Conservation (phyloP, 2,329 filamentous ascomycete genomes). For the Hypoxylon sp. region DNA sequence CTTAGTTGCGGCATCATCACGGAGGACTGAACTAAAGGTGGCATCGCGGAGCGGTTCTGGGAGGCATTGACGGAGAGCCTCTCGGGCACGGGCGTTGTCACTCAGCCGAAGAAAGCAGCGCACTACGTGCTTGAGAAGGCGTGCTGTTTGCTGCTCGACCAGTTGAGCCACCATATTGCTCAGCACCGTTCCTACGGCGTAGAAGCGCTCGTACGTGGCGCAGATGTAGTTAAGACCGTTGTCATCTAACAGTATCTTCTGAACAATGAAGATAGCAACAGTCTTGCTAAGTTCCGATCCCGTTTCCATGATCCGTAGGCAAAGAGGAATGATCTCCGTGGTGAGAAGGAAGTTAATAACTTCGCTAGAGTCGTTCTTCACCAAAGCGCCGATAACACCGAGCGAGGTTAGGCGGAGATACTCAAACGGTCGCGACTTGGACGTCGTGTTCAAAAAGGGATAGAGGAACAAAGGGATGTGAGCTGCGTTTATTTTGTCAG, state of each 20-base stretch:
- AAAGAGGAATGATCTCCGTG: constrained; percentile 98
- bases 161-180: constrained; percentile 99
- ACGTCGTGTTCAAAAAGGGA: constrained; percentile 98
- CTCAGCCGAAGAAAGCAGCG: constrained; percentile 95
- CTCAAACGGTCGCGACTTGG: constrained; percentile 97
- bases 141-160: constrained; percentile 96
- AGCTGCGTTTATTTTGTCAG: constrained; percentile 66
- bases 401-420: constrained; percentile 96
- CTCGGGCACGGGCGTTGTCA: constrained; percentile 94
- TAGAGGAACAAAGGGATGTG: constrained; percentile 98
- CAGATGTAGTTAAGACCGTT: constrained; percentile 98
- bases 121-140: constrained; percentile 96
- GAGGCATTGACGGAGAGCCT: constrained; percentile 94
- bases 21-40: constrained; percentile 95
- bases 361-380: constrained; percentile 98
- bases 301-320: constrained; percentile 98
- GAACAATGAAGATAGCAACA: constrained; percentile 98
- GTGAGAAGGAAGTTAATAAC: constrained; percentile 99
- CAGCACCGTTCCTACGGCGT: constrained; percentile 95
- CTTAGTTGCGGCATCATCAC: constrained; percentile 97
- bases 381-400: constrained; percentile 94
- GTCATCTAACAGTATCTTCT: constrained; percentile 98
- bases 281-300: constrained; percentile 99
- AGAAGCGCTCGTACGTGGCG: constrained; percentile 98
- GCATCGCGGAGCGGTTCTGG: constrained; percentile 98